Percentiles rank a stretch among this genome's conserved stretches.
Conservation (phyloP, 139 green algal species). For the Chlamydomonas incerta region DNA sequence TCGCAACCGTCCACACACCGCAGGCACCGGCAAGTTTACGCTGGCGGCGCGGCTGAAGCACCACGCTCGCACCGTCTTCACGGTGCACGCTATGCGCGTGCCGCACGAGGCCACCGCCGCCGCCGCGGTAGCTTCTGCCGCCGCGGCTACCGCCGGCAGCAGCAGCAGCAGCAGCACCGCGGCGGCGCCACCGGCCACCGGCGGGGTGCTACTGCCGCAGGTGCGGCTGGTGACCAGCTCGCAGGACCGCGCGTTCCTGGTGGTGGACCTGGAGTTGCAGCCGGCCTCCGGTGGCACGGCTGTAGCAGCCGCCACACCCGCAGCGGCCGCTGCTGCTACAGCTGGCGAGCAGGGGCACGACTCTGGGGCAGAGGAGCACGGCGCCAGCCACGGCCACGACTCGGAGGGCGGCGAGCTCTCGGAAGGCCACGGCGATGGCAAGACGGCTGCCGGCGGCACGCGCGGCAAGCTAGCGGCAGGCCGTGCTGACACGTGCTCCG, state of each 20-base stretch:
- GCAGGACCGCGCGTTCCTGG: conserved; percentile 41
- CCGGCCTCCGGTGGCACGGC: not conserved
- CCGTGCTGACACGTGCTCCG: too few species aligned
- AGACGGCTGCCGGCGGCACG: too few species aligned
- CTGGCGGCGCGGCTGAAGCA: conserved; percentile 8
- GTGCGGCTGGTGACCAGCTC: conserved; percentile 41
- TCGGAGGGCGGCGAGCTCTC: too few species aligned
- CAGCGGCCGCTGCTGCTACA: too few species aligned
- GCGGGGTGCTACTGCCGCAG: not conserved
- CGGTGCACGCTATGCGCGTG: conserved; percentile 28
- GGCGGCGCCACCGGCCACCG: not conserved
- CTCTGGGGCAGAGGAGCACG: too few species aligned
- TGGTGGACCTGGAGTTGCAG: conserved; percentile 16
- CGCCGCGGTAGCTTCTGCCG: too few species aligned
- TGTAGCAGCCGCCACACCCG: not conserved
- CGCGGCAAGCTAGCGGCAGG: too few species aligned
- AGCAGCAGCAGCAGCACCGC: not conserved
- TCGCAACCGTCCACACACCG: too few species aligned
- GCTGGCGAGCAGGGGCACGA: too few species aligned
- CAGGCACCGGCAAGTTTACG: conserved; percentile 30
- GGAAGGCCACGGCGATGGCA: too few species aligned
- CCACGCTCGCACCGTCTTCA: conserved; percentile 49
- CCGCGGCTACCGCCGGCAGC: not conserved
- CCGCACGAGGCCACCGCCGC: not conserved
- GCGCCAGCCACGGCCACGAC: too few species aligned